Evolutionary conservation across 2,329 filamentous ascomycete genomes (phyloP).

Genomic region (Hypomyces rosellus): DNA sequence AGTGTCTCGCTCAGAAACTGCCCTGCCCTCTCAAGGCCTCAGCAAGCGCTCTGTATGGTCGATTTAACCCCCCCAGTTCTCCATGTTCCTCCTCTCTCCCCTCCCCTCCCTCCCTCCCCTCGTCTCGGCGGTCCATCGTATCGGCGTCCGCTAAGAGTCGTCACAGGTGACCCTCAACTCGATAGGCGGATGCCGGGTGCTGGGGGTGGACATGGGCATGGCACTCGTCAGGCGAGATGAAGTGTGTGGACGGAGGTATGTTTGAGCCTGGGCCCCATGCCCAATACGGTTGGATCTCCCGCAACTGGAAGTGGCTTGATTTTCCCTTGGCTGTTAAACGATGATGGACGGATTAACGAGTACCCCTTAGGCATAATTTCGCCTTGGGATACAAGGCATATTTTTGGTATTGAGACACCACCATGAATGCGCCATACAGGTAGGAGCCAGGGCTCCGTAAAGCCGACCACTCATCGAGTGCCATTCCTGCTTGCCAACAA

Average conservation of each 20-base stretch:
- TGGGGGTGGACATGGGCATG: constrained; percentile 6
- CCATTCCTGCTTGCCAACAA: constrained; percentile 1
- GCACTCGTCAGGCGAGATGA: constrained; percentile 14
- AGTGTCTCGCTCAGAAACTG: background rate
- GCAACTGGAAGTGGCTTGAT: background rate
- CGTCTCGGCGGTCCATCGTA: constrained; percentile 9
- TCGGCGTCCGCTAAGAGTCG: constrained; percentile 11
- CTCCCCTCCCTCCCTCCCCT: constrained; percentile 3
- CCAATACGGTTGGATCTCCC: constrained; percentile 12
- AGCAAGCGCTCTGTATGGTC: background rate
- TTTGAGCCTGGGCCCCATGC: constrained; percentile 7
- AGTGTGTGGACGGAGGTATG: background rate
- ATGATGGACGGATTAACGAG: background rate
- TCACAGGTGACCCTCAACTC: constrained; percentile 15
- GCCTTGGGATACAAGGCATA: constrained; percentile 6
- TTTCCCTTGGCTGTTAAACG: too few relatives aligned
- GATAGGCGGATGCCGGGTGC: constrained; percentile 12
- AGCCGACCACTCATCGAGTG: constrained; percentile 6
- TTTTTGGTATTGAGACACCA: background rate
- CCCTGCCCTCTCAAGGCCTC: constrained; percentile 2
- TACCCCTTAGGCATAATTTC: constrained; percentile 3
- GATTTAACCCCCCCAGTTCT: background rate
- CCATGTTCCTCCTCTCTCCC: background rate
- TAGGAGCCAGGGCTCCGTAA: constrained; percentile 1
- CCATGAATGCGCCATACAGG: too few relatives aligned